Conservation (phyloP, 352 stramenopile genomes). For the Thalassiosira livingstoniorum region DNA sequence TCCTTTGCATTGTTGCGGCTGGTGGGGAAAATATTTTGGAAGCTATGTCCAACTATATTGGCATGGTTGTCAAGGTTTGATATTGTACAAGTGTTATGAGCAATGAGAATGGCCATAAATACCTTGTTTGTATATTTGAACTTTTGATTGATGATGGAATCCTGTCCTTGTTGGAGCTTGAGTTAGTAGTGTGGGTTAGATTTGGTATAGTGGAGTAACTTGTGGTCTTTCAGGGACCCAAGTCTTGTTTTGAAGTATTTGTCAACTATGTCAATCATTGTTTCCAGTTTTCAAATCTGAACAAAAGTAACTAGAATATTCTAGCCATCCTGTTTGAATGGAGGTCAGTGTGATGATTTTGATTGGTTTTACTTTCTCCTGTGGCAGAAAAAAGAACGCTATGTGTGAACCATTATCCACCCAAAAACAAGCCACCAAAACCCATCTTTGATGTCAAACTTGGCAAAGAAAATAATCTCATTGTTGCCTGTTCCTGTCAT, state of each 20-base stretch:
- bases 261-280: not conserved
- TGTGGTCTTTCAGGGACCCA: not conserved
- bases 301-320: slow-evolving; percentile 12
- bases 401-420: slow-evolving; percentile 22
- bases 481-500: not conserved
- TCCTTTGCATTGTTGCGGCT: no score
- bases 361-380: not conserved
- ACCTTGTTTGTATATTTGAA: no score
- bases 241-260: not conserved
- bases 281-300: not conserved
- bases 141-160: no score
- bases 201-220: not conserved
- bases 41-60: no score
- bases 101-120: no score
- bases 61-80: no score
- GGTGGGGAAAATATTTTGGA: no score
- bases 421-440: slow-evolving; percentile 15
- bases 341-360: not conserved
- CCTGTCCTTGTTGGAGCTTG: no score
- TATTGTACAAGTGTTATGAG: no score
- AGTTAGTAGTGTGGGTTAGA: no score
- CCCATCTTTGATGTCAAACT: slow-evolving; percentile 44
- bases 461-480: slow-evolving; percentile 14
- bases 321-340: slow-evolving; percentile 10
- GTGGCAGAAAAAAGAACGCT: slow-evolving; percentile 27